Base-by-base conservation (phyloP, 1,284 basidiomycete genomes). In the Vanrija sp. region DNA sequence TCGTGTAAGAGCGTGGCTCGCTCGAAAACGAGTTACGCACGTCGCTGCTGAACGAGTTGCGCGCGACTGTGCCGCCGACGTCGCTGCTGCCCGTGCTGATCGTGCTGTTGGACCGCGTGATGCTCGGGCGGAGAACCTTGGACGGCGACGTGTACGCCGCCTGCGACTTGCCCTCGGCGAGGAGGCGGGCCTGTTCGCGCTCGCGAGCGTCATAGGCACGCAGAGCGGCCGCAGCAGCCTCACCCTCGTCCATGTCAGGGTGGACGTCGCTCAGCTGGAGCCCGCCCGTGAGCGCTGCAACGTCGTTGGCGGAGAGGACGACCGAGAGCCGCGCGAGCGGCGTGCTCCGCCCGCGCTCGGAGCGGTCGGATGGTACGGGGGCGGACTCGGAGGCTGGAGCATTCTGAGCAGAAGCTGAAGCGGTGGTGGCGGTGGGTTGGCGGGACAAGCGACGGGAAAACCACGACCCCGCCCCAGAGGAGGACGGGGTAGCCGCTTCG, bases 151-250 rank as follows among this genome's bases (percentile, higher is more conserved):
- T 74, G 53, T 64, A 71, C 15, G 50, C 49, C 6, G 50, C 35
- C 56, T 50, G 24, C 35, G 37, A 15, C 47, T 57, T 63, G 10
- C 69, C 71, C 39, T 61, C 60, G 6, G 62, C 52, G 10, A 72
- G 46, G 12, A 56, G 56, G 19, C 61, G 57, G 6, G 59, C 62
- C 44, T 63, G 57, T 45, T 67, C 59, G 12, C 53, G 49, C 54
- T 75, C 67, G 6, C 62, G 49, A 22, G 61, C 52, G 41, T 73
- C 69, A 45, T 66, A 72, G 0, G 57, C 69, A 41, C 55, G 61
- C 16, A 75, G 45, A 0, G 64, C 67, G 12, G 57, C 63, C 18
- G 50, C 45, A 0, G 55, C 47, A 6, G 49, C 46, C 19, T 54
- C 54, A 44, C 47, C 41, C 35, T 47, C 49, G 10, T 45, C 20